Base-by-base conservation (phyloP, 2,329 filamentous ascomycete species). In the Xylariales sp. region DNA sequence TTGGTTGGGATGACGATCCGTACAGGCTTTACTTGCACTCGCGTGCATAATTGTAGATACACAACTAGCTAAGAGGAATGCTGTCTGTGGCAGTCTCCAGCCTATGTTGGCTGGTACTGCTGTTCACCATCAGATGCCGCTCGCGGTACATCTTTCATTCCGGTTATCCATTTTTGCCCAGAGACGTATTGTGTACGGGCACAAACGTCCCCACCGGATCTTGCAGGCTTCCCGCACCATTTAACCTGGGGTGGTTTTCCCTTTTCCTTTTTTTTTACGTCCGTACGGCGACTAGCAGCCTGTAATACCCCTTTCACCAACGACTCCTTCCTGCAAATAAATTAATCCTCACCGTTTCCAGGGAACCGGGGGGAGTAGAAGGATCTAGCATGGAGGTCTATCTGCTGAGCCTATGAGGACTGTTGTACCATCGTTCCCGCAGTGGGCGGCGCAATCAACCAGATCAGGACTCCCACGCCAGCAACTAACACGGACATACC, bases 131-230 rank as follows among this genome's bases (percentile, higher is more conserved):
- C n/a, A n/a, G n/a, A n/a, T n/a, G n/a, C n/a, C n/a, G n/a, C n/a
- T n/a, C n/a, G n/a, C n/a, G n/a, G n/a, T n/a, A n/a, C n/a, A n/a
- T n/a, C n/a, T n/a, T n/a, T n/a, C n/a, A n/a, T n/a, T n/a, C n/a
- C n/a, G n/a, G n/a, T n/a, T n/a, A n/a, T n/a, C n/a, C n/a, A n/a
- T n/a, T n/a, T n/a, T n/a, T n/a, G n/a, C n/a, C n/a, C n/a, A n/a
- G n/a, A n/a, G n/a, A n/a, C n/a, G n/a, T n/a, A n/a, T n/a, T 37
- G 29, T 38, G 31, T 38, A 38, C 37, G 63, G 61, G 35, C 81
- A 40, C 29, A 40, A 43, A 37, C 37, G 40, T 43, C 37, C 41
- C 41, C 41, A 24, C 41, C 41, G 33, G 37, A 43, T 43, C 40
- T 42, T 48, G 49, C 38, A 47, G 34, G 40, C 32, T 34, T 43